These are phyloP conservation scores for Retiboletus fuscus DNA, from an alignment of 1,284 basidiomycete species.

Conservation along the genomic window DNA sequence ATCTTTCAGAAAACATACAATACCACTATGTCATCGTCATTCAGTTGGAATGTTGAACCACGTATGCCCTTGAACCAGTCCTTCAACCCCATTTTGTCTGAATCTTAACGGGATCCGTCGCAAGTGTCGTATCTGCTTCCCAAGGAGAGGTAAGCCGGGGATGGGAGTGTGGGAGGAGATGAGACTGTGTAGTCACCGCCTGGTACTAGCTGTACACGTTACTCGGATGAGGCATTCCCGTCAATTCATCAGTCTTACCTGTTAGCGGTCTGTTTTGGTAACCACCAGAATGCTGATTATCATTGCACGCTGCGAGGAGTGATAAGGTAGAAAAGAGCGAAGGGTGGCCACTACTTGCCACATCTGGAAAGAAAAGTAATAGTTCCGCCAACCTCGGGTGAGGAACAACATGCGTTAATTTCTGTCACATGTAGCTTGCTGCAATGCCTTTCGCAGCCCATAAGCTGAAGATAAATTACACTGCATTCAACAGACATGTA, in stretches of 20 bases:
- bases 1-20: conserved; percentile 30
- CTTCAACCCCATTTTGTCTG: too few relatives aligned
- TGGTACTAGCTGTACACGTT: conserved; percentile 11
- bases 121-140: background rate
- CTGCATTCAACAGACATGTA: background rate
- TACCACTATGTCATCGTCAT: conserved; percentile 35
- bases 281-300: background rate
- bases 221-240: background rate
- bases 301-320: background rate
- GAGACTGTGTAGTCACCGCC: background rate
- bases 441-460: too few relatives aligned
- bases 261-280: conserved; percentile 6
- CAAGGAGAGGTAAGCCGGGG: background rate
- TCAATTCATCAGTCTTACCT: background rate
- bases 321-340: background rate
- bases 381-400: too few relatives aligned
- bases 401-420: background rate
- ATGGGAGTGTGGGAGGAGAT: background rate
- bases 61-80: too few relatives aligned
- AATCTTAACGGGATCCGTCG: background rate
- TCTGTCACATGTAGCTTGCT: background rate
- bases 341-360: background rate
- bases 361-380: background rate
- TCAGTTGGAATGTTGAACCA: conserved; percentile 1
- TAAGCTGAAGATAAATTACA: too few relatives aligned